Base-by-base conservation (phyloP, 257 asterid species). In the Craterostigma plantagineum region DNA sequence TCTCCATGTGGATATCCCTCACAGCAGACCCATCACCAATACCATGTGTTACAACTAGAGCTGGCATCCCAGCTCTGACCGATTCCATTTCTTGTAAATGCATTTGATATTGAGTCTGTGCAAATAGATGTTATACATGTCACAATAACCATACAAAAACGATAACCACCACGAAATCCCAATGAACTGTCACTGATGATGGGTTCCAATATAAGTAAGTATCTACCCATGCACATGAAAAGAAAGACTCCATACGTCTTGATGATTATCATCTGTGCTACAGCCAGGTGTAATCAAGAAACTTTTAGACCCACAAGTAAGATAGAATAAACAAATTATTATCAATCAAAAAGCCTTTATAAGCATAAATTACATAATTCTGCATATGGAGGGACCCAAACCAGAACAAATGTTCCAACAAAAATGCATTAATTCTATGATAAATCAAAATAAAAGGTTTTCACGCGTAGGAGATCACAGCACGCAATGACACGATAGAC, bases 11-110 rank as follows among this genome's bases (percentile, higher is more conserved):
- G 43, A 87, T 70, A 70, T 87, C 98, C 70, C 91, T 79, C 40
- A 82, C 71, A 60, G 73, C 57, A 9, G 92, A 65, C 8, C 76
- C 95, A 34, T 63, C 95, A 50, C 54, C 62, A 18, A 68, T 74
- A 27, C 70, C 83, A 64, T 87, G 98, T 56, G 12, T 87, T 49
- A 87, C 93, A 18, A 67, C 66, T 37, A 65, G 73, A 53, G 72
- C 71, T 51, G 98, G 98, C 90, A 87, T 87, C 40, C 98, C 98
- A 50, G 87, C 93, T 74, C 72, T 79, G 51, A 72, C 91, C 34
- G 91, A 95, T 70, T 87, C 98, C 95, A 87, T 82, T 70, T 87
- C 98, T 63, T 63, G 16, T 46, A 87, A 62, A 65, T 87, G 98
- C 46, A 61, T 62, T 58, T 82, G 81, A 58, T 79, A 87, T 63